Base-by-base conservation (phyloP, 2,329 filamentous ascomycete genomes). In the Colletotrichum sp. region DNA sequence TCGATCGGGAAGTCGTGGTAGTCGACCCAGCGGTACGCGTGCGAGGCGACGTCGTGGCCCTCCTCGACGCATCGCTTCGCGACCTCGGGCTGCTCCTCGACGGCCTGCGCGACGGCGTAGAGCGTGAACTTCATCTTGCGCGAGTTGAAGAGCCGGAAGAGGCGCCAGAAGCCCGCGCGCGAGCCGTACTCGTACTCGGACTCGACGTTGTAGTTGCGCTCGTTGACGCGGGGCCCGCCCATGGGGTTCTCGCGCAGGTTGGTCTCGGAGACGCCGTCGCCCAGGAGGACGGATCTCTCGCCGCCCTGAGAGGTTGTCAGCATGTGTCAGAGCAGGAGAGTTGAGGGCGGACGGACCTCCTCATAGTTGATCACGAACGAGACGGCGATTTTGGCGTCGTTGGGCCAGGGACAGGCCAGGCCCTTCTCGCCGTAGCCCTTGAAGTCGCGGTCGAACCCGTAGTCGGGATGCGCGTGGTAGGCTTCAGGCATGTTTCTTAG, bases 11-110 rank as follows among this genome's bases (percentile, higher is more conserved):
- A 82, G 70, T 87, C 82, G 78, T 87, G 85, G 77, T 89, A 86
- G 66, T 89, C 87, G n/a, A 89, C 83, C 88, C 88, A 90, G 18
- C 88, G 83, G 69, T 88, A 88, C 2, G 85, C 88, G 75, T 89
- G 88, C 1, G 83, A 86, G 1, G 88, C 88, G 39, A 90, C 82
- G 72, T 90, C 88, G 76, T 89, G 88, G 5, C 88, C 88, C 68
- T 86, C 84, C 60, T 88, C 86, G 0, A 89, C 87, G 75, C 85
- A 87, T 6, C 86, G 82, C n/a, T 79, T 82, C 4, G 85, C 88
- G 2, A 89, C 87, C 67, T 86, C 85, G 0, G 88, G 88, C 70
- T 88, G 85, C 79, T 87, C 79, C 77, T 89, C 87, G 6, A 89
- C 81, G 1, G 88, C 88, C 56, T 86, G 83, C 3, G 85, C 88